Percentiles rank a stretch among this genome's conserved stretches.
phyloP scores from a whole-genome alignment of 352 stramenopile genomes.

The Pythium aphanidermatum region DNA sequence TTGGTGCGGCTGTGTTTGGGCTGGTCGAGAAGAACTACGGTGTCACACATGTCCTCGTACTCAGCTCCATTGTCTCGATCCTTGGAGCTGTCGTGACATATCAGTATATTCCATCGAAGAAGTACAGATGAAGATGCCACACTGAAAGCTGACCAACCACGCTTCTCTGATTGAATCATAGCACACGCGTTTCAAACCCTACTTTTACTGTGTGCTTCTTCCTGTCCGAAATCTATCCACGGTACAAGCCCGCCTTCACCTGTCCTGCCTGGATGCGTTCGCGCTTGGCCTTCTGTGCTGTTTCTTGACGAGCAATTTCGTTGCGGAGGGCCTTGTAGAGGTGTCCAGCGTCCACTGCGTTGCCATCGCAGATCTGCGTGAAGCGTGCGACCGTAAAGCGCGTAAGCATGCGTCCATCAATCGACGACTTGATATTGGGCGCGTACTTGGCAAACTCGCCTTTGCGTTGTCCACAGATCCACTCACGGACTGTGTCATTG shows the following conservation, averaged over 20 bases:
- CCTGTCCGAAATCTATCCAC: too few species aligned
- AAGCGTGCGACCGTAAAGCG: constrained; percentile 59
- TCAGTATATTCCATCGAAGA: constrained; percentile 50
- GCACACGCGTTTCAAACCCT: too few species aligned
- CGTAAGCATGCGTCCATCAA: constrained; percentile 53
- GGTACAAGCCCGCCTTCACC: constrained; percentile 1
- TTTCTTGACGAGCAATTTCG: constrained; percentile 48
- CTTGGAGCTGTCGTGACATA: constrained; percentile 57
- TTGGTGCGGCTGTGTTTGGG: constrained; percentile 57
- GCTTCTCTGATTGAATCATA: too few species aligned
- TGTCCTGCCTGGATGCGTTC: constrained; percentile 31
- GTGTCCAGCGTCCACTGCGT: constrained; percentile 43
- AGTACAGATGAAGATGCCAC: constrained; percentile 28
- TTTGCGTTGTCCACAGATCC: constrained; percentile 41
- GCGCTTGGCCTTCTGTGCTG: constrained; percentile 43
- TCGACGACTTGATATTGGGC: constrained; percentile 30
- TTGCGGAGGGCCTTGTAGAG: constrained; percentile 54
- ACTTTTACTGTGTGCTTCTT: too few species aligned
- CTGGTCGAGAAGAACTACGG: constrained; percentile 53
- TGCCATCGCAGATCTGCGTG: constrained; percentile 60
- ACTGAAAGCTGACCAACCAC: too few species aligned
- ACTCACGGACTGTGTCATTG: constrained; percentile 41
- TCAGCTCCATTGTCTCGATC: constrained; percentile 52
- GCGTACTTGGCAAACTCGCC: constrained; percentile 49
- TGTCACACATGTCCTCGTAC: constrained; percentile 47